These are phyloP conservation scores for Ambrosiella cleistominuta DNA, from an alignment of 2,329 filamentous ascomycete genomes.

Conservation along the genomic window DNA sequence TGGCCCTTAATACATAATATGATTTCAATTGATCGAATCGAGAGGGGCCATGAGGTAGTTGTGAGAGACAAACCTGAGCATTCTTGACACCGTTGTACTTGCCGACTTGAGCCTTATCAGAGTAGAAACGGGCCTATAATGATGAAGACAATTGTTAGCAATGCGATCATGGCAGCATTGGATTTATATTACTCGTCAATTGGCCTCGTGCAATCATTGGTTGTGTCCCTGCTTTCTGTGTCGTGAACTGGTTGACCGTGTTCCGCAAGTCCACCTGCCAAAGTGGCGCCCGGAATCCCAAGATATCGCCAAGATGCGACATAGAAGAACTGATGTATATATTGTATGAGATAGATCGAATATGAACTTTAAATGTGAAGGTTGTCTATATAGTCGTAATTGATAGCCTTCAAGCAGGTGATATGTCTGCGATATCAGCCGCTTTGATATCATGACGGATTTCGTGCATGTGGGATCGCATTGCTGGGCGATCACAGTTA, in stretches of 20 bases:
- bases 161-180: neutral
- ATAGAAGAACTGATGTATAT: neutral
- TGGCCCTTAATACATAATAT: neutral
- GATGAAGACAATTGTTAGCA: conserved; percentile 14
- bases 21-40: neutral
- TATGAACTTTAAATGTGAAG: neutral
- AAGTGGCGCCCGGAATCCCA: neutral
- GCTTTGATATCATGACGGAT: no score
- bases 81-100: conserved; percentile 88
- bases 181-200: neutral
- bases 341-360: neutral
- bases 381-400: neutral
- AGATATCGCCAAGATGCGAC: conserved; percentile 18
- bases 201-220: neutral
- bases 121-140: conserved; percentile 42
- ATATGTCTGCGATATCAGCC: no score
- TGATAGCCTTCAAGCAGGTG: neutral
- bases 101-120: conserved; percentile 49
- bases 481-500: no score
- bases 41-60: neutral
- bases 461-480: no score
- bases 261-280: neutral
- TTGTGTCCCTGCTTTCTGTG: neutral
- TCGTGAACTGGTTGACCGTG: conserved; percentile 9
- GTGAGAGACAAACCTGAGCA: conserved; percentile 48